Percentiles rank a stretch among this genome's conserved stretches.
Conservation (phyloP, 148 eudicot genomes). For the Persicaria maculosa region DNA sequence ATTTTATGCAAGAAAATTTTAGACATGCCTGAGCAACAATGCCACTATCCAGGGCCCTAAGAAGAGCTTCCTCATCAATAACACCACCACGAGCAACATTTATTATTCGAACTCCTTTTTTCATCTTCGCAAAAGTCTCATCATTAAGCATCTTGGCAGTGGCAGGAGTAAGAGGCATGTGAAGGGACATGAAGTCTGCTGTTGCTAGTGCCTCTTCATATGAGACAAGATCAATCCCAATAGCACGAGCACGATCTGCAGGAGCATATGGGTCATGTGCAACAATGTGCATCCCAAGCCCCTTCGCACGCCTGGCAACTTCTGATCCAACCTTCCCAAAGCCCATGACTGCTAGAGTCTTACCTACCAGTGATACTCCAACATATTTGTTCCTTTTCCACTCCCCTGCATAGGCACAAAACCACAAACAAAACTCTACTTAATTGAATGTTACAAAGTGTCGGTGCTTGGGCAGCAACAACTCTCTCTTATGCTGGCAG, state of each 20-base stretch:
- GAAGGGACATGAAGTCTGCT: constrained; percentile 96
- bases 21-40: constrained; percentile 75
- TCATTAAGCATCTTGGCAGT: constrained; percentile 82
- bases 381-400: constrained; percentile 93
- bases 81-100: constrained; percentile 99
- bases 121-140: constrained; percentile 94
- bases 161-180: constrained; percentile 93
- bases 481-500: too few relatives aligned
- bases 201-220: constrained; percentile 75
- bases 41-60: constrained; percentile 86
- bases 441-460: background rate
- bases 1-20: background rate
- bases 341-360: constrained; percentile 90
- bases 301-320: constrained; percentile 98
- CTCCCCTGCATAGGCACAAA: constrained; percentile 40
- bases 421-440: background rate
- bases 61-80: constrained; percentile 94
- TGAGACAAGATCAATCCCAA: constrained; percentile 89
- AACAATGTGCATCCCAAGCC: constrained; percentile 95
- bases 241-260: constrained; percentile 91
- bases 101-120: constrained; percentile 82
- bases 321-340: constrained; percentile 97
- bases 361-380: constrained; percentile 94
- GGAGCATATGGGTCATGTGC: constrained; percentile 98
- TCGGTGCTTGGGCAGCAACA: too few relatives aligned